phyloP scores from a whole-genome alignment of 2,329 filamentous ascomycete genomes.

The Berkeleyomyces basicola region DNA sequence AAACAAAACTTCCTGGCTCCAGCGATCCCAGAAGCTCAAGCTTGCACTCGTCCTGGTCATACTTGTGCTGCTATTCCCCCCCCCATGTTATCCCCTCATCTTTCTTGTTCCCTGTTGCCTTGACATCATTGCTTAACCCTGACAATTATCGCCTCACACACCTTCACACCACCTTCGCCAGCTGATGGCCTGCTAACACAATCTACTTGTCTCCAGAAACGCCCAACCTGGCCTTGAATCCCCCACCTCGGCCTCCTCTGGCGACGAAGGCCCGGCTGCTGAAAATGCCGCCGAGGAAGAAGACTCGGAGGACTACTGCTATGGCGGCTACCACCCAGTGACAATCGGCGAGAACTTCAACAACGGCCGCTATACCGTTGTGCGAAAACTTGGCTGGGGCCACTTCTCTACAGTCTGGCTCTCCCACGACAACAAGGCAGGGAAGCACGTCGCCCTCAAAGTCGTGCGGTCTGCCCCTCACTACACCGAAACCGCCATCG shows the following conservation, averaged over 20 bases:
- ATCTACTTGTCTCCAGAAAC: conserved; percentile 11
- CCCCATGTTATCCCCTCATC: neutral
- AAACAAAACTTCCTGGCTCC: neutral
- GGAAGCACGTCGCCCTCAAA: conserved; percentile 93
- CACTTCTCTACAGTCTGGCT: conserved; percentile 97
- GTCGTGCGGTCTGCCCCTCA: conserved; percentile 94
- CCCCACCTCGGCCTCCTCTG: conserved; percentile 61
- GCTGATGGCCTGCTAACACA: neutral
- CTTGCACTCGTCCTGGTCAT: neutral
- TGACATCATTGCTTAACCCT: neutral
- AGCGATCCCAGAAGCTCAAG: neutral
- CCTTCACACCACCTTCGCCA: neutral
- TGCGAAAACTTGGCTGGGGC: conserved; percentile 94
- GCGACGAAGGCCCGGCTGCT: conserved; percentile 64
- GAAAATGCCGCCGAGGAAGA: conserved; percentile 96
- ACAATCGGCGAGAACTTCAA: conserved; percentile 93
- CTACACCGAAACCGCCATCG: conserved; percentile 96
- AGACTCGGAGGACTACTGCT: conserved; percentile 98
- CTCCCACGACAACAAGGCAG: conserved; percentile 65
- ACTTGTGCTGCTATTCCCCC: neutral
- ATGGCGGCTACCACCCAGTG: conserved; percentile 95
- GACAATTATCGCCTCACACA: neutral
- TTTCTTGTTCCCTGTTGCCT: neutral
- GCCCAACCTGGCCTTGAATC: conserved; percentile 35
- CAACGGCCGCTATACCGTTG: conserved; percentile 87